Percentiles rank a stretch among this genome's conserved stretches.
These are phyloP conservation scores for Sarocladiaceae sp. DNA, from an alignment of 2,329 filamentous ascomycete species.

Conservation along the genomic window DNA sequence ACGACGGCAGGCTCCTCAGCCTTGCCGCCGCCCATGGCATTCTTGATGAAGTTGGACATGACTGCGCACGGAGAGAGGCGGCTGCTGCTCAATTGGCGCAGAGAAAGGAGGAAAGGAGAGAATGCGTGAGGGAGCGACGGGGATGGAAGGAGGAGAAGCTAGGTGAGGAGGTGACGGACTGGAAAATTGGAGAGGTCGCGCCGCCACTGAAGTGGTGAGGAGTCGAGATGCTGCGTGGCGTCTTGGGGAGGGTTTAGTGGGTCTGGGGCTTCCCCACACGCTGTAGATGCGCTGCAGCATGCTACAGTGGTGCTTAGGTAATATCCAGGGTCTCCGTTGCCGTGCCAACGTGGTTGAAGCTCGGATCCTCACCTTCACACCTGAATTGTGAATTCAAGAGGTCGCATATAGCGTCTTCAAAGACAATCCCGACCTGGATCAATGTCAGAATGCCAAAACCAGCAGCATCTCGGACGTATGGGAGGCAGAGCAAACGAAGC, in stretches of 20 bases:
- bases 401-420: background rate
- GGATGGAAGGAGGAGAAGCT: background rate
- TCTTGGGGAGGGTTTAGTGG: constrained; percentile 2
- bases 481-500: constrained; percentile 42
- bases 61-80: constrained; percentile 18
- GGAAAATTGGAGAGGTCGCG: constrained; percentile 6
- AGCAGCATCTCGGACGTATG: constrained; percentile 43
- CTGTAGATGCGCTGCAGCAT: background rate
- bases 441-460: constrained; percentile 1
- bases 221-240: background rate
- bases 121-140: background rate
- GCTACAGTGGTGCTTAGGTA: background rate
- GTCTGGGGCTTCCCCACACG: constrained; percentile 5
- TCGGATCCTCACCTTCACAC: too few relatives aligned
- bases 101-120: background rate
- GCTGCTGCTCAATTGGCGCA: constrained; percentile 16
- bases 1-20: constrained; percentile 35
- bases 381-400: too few relatives aligned
- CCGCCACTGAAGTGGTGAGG: background rate
- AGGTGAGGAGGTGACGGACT: constrained; percentile 4
- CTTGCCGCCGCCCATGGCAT: constrained; percentile 66
- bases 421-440: too few relatives aligned
- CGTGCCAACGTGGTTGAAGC: background rate
- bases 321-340: background rate
- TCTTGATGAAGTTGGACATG: constrained; percentile 62